Conservation (phyloP, 345 rosid species). For the Barbarea vulgaris region DNA sequence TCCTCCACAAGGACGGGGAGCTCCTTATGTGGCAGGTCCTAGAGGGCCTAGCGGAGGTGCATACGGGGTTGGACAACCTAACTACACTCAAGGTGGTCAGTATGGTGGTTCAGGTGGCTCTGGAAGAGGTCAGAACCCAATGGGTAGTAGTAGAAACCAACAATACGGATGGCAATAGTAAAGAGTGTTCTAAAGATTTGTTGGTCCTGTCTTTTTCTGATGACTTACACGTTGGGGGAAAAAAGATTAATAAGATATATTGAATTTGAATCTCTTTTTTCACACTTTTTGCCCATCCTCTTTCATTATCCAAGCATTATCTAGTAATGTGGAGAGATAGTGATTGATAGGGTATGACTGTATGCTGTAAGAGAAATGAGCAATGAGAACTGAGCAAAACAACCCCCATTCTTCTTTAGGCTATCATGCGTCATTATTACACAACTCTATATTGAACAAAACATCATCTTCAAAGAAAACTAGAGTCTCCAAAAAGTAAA, state of each 20-base stretch:
- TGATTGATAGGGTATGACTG: background rate
- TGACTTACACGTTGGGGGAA: background rate
- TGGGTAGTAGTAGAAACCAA: slow-evolving; percentile 85
- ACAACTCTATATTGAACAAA: slow-evolving; percentile 22
- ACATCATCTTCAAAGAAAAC: slow-evolving; percentile 7
- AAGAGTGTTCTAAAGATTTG: background rate
- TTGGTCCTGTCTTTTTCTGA: background rate
- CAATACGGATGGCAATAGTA: slow-evolving; percentile 79
- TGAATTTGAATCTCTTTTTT: background rate
- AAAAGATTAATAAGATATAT: background rate
- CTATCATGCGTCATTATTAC: slow-evolving; percentile 27
- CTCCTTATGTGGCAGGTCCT: slow-evolving; percentile 66
- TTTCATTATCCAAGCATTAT: background rate
- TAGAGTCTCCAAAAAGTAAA: slow-evolving; percentile 8
- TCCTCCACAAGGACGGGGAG: slow-evolving; percentile 82
- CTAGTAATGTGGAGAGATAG: background rate
- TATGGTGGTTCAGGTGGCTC: slow-evolving; percentile 64
- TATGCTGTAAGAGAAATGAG: background rate
- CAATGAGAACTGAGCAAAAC: slow-evolving; percentile 16
- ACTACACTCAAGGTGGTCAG: slow-evolving; percentile 73
- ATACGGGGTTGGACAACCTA: slow-evolving; percentile 75
- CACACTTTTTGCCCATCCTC: background rate
- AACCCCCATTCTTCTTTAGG: slow-evolving; percentile 16
- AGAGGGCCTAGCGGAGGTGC: slow-evolving; percentile 78
- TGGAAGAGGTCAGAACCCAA: slow-evolving; percentile 82